phyloP scores from a whole-genome alignment of 306 rosid species.

The Neltuma alba region DNA sequence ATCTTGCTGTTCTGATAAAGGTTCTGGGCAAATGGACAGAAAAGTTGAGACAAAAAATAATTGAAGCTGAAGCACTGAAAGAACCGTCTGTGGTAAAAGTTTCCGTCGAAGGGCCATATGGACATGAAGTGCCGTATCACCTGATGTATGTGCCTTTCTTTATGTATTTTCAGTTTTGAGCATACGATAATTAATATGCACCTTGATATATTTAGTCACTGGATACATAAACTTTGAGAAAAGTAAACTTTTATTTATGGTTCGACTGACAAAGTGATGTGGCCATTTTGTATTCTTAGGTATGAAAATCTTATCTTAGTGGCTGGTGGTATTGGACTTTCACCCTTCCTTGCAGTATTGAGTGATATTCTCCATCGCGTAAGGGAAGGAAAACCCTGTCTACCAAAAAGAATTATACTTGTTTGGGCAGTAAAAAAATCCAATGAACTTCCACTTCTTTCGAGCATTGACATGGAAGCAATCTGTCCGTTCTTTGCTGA shows the following conservation, averaged over 20 bases:
- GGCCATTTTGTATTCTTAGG: conserved; percentile 47
- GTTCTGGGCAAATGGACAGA: conserved; percentile 92
- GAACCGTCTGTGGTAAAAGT: conserved; percentile 54
- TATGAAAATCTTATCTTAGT: conserved; percentile 82
- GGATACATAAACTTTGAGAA: neutral
- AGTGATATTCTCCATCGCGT: conserved; percentile 82
- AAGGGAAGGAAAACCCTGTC: conserved; percentile 73
- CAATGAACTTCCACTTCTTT: conserved; percentile 80
- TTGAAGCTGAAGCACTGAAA: conserved; percentile 40
- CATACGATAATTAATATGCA: conserved; percentile 8
- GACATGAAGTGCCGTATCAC: conserved; percentile 88
- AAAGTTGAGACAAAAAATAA: conserved; percentile 52
- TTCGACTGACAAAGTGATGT: conserved; percentile 18
- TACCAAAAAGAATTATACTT: conserved; percentile 60
- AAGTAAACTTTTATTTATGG: neutral
- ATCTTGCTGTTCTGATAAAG: conserved; percentile 77
- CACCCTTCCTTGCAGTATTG: conserved; percentile 90
- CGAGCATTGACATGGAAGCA: conserved; percentile 65
- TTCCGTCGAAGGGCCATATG: conserved; percentile 95
- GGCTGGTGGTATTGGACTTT: conserved; percentile 94
- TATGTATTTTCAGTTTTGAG: neutral
- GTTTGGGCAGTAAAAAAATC: conserved; percentile 92
- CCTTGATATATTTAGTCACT: conserved; percentile 1
- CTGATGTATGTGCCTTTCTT: conserved; percentile 58
- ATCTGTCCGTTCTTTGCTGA: conserved; percentile 63